phyloP scores from a whole-genome alignment of 2,329 filamentous ascomycete species.

The Penicillium aurantiogriseum region DNA sequence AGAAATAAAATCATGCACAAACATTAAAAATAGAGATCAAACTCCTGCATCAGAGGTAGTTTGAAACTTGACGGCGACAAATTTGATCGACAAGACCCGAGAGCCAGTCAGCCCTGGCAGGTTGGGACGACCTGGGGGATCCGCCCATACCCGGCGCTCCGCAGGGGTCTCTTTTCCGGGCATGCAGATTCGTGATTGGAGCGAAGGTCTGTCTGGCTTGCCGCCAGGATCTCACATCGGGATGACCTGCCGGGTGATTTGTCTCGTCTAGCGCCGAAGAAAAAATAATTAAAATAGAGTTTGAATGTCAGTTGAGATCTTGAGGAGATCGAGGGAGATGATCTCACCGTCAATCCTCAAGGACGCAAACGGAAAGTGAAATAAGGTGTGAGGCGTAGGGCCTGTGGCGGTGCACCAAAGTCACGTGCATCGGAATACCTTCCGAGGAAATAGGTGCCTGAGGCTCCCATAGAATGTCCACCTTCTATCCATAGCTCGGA shows the following conservation, averaged over 20 bases:
- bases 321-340: slow-evolving; percentile 9
- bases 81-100: slow-evolving; percentile 13
- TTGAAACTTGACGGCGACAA: slow-evolving; percentile 22
- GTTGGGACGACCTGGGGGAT: slow-evolving; percentile 12
- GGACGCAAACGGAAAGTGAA: slow-evolving; percentile 16
- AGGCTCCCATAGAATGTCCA: slow-evolving; percentile 12
- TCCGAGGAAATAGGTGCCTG: slow-evolving; percentile 16
- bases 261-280: slow-evolving; percentile 15
- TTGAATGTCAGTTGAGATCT: slow-evolving; percentile 8
- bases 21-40: slow-evolving; percentile 18
- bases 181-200: slow-evolving; percentile 14
- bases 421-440: slow-evolving; percentile 12
- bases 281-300: background rate
- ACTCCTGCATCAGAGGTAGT: slow-evolving; percentile 1
- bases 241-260: background rate
- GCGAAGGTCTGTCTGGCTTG: slow-evolving; percentile 15
- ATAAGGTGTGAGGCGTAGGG: background rate
- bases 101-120: slow-evolving; percentile 7
- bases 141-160: slow-evolving; percentile 17
- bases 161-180: slow-evolving; percentile 3
- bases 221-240: slow-evolving; percentile 20
- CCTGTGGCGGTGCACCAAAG: background rate
- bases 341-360: slow-evolving; percentile 15
- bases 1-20: slow-evolving; percentile 2
- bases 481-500: background rate